phyloP scores from a whole-genome alignment of 805 yeast species.

The Lachancea fermentati region DNA sequence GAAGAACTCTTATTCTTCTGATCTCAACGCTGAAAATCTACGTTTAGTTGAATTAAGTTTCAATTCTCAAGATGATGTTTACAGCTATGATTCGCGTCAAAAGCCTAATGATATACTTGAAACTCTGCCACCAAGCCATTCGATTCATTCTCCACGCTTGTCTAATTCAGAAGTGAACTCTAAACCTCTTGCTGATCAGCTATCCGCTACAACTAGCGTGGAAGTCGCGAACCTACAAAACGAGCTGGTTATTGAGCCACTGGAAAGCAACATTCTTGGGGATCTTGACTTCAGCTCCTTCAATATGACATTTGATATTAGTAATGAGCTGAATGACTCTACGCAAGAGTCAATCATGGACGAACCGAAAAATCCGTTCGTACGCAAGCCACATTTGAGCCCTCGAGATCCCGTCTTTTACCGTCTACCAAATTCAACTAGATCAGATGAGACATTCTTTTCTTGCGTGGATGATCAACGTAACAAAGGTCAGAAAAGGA shows the following conservation, averaged over 20 bases:
- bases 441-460: slow-evolving; percentile 8
- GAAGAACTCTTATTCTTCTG: slow-evolving; percentile 18
- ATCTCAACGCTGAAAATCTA: slow-evolving; percentile 13
- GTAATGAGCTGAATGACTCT: slow-evolving; percentile 7
- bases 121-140: slow-evolving; percentile 9
- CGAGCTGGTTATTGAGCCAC: slow-evolving; percentile 8
- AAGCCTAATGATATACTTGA: not conserved
- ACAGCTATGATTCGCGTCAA: not conserved
- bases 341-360: slow-evolving; percentile 5
- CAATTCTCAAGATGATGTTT: slow-evolving; percentile 22
- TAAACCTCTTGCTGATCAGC: no score
- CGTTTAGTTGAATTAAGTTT: slow-evolving; percentile 21
- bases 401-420: slow-evolving; percentile 13
- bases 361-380: slow-evolving; percentile 7
- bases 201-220: no score
- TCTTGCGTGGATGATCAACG: slow-evolving; percentile 6
- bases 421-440: slow-evolving; percentile 9
- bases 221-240: slow-evolving; percentile 12
- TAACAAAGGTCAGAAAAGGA: not conserved
- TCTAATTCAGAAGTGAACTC: no score
- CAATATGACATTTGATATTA: slow-evolving; percentile 27
- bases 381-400: not conserved
- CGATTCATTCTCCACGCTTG: no score
- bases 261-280: slow-evolving; percentile 13
- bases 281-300: slow-evolving; percentile 32